phyloP scores from a whole-genome alignment of 108 stramenopile species.

The Schizochytrium sp. region DNA sequence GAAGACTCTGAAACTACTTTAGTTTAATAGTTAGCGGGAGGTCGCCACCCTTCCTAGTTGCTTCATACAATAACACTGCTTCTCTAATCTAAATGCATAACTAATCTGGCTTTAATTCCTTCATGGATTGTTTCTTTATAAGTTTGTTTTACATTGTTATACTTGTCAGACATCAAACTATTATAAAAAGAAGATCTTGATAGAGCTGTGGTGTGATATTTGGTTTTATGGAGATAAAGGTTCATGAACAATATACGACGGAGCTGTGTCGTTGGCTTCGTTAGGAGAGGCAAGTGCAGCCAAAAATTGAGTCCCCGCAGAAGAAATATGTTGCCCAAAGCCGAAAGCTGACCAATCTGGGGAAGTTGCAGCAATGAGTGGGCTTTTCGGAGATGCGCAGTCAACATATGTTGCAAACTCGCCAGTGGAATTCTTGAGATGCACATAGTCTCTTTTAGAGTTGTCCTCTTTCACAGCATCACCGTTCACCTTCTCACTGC shows the following conservation, averaged over 20 bases:
- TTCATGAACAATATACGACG: neutral
- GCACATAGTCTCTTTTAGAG: conserved; percentile 47
- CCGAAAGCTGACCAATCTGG: conserved; percentile 10
- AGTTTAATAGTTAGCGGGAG: no score
- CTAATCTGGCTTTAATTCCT: no score
- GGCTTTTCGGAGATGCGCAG: conserved; percentile 12
- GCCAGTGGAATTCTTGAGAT: conserved; percentile 12
- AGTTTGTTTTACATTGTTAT: no score
- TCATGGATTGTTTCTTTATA: no score
- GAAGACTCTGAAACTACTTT: no score
- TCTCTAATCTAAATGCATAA: no score
- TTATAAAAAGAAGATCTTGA: no score
- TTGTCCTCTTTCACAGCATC: conserved; percentile 5
- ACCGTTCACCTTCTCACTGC: neutral
- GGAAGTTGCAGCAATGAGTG: conserved; percentile 31
- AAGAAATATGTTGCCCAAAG: neutral
- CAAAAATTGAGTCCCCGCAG: neutral
- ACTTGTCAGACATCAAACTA: no score
- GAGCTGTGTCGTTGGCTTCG: neutral
- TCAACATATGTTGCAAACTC: conserved; percentile 51
- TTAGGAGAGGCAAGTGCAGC: neutral
- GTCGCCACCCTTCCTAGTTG: no score
- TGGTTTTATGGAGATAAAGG: neutral
- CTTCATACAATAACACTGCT: no score
- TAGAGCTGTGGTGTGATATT: no score